phyloP scores from a whole-genome alignment of 139 green algal genomes.

The Chlorella sorokiniana region DNA sequence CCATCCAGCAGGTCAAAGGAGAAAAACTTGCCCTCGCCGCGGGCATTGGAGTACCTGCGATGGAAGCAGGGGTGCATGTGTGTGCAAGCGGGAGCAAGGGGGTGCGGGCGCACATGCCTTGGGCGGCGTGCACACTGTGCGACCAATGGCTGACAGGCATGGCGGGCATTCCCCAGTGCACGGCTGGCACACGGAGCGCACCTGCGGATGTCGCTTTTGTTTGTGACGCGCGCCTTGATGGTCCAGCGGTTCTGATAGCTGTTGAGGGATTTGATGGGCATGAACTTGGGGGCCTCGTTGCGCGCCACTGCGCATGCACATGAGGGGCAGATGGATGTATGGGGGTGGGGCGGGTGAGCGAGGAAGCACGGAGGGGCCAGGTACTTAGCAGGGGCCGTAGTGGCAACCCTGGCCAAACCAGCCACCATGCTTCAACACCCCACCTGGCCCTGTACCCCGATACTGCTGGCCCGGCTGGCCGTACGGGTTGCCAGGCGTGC shows the following conservation, averaged over 20 bases:
- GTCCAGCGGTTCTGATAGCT: constrained; percentile 94
- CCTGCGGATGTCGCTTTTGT: constrained; percentile 69
- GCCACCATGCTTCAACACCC: not conserved
- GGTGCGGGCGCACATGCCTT: no score
- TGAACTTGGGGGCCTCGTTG: constrained; percentile 68
- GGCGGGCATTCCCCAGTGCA: no score
- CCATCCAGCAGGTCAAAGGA: constrained; percentile 81
- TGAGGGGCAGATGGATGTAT: not conserved
- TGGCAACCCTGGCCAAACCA: not conserved
- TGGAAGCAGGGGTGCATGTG: not conserved
- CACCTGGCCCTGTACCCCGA: constrained; percentile 14
- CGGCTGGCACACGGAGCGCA: no score
- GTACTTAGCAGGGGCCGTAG: not conserved
- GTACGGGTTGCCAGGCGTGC: constrained; percentile 20
- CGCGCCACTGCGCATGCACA: constrained; percentile 5
- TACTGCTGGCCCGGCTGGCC: constrained; percentile 11
- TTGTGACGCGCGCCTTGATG: constrained; percentile 89
- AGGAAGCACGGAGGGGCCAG: not conserved
- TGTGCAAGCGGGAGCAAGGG: no score
- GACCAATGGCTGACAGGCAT: not conserved
- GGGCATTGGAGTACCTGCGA: constrained; percentile 72
- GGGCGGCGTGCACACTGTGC: constrained; percentile 19
- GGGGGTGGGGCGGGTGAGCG: not conserved
- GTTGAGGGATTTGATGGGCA: constrained; percentile 90
- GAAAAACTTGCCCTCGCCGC: constrained; percentile 92